phyloP scores from a whole-genome alignment of 148 eudicot species.

The Cornus controversa region DNA sequence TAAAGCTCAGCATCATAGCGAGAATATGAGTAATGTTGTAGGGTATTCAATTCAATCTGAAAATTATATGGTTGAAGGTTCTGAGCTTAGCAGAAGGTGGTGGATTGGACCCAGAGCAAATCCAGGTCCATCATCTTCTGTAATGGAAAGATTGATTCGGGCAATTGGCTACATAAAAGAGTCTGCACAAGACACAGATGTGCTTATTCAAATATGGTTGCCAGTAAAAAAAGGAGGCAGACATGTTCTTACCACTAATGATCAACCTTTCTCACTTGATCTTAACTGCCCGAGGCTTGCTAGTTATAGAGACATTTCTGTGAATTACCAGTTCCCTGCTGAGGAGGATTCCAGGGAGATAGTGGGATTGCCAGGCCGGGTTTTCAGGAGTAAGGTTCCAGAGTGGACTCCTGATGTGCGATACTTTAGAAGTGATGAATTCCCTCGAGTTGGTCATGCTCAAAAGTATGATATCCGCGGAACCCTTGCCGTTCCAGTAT shows the following conservation, averaged over 20 bases:
- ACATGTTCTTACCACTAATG: conserved; percentile 55
- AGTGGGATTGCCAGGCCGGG: conserved; percentile 78
- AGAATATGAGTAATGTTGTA: conserved; percentile 14
- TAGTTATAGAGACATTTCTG: conserved; percentile 61
- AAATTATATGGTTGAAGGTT: conserved; percentile 31
- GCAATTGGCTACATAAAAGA: conserved; percentile 61
- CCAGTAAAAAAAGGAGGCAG: conserved; percentile 61
- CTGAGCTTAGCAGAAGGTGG: conserved; percentile 47
- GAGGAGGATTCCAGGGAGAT: conserved; percentile 49
- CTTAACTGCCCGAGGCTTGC: conserved; percentile 55
- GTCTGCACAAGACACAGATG: conserved; percentile 46
- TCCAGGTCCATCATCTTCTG: conserved; percentile 37
- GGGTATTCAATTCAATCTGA: conserved; percentile 20
- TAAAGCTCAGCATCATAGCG: conserved; percentile 19
- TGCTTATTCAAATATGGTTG: conserved; percentile 82
- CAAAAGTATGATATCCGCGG: conserved; percentile 78
- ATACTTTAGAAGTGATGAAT: conserved; percentile 71
- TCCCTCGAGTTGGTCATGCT: conserved; percentile 75
- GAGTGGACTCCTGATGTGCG: conserved; percentile 98
- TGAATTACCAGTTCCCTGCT: conserved; percentile 64
- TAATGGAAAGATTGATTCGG: conserved; percentile 55
- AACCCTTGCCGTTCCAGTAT: conserved; percentile 78
- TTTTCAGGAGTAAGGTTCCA: conserved; percentile 72
- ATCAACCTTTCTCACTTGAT: conserved; percentile 66
- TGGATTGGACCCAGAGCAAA: conserved; percentile 67